Conservation (phyloP, 768 basidiomycete species). For the Russula olivacea region DNA sequence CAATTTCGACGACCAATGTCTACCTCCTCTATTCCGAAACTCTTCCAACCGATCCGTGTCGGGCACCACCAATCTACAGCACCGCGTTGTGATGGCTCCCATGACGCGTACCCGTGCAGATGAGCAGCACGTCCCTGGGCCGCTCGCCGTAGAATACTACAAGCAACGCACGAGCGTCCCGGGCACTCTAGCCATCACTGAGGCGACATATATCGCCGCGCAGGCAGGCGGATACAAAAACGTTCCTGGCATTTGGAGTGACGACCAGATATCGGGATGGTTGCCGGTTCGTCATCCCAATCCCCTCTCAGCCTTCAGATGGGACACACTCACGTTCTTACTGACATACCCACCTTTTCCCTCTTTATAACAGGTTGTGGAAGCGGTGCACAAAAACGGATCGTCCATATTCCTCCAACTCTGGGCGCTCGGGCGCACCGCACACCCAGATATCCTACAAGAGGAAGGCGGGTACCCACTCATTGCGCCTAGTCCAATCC, state of each 20-base stretch:
- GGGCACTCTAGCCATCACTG: conserved; percentile 52
- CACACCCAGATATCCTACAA: neutral
- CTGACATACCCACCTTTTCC: neutral
- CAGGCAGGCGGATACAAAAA: conserved; percentile 45
- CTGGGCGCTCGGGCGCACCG: conserved; percentile 36
- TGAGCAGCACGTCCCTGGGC: conserved; percentile 32
- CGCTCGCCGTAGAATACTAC: conserved; percentile 42
- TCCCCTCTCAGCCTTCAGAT: neutral
- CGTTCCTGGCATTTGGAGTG: conserved; percentile 59
- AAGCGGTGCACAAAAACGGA: conserved; percentile 34
- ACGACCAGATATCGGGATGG: conserved; percentile 52
- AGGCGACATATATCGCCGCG: conserved; percentile 48
- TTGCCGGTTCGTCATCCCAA: conserved; percentile 33
- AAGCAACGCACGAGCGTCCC: conserved; percentile 41
- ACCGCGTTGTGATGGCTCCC: conserved; percentile 52
- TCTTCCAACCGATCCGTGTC: conserved; percentile 45
- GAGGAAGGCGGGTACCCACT: conserved; percentile 1
- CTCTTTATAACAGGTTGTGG: conserved; percentile 1
- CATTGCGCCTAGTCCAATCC: neutral
- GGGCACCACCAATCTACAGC: conserved; percentile 41
- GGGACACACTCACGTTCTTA: neutral
- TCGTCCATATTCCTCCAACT: conserved; percentile 36
- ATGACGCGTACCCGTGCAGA: conserved; percentile 44
- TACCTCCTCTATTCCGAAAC: conserved; percentile 17
- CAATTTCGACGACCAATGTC: neutral